Base-by-base conservation (phyloP, 345 rosid genomes). In the Gossypium ekmanianum region DNA sequence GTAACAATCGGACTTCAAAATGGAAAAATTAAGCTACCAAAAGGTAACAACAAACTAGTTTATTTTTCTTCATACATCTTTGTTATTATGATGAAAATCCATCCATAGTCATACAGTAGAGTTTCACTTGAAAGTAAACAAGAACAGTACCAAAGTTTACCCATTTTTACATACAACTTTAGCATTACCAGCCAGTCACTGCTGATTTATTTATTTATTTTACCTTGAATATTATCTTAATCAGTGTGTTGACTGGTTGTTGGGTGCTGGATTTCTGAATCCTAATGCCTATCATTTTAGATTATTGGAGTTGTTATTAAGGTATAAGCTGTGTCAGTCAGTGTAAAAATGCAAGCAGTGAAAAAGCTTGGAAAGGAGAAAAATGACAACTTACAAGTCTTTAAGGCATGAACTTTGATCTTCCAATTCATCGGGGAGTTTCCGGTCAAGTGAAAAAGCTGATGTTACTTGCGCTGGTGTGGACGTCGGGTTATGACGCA, bases 361-460 rank as follows among this genome's bases (percentile, higher is more conserved):
- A n/a, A 39, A 24, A 18, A n/a, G 39, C 20, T 56, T 57, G 2
- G 3, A 10, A 24, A 58, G 66, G 2, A 22, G 14, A 64, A 73
- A 62, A 34, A 17, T n/a, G 27, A 65, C 9, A 44, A 76, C 83
- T 81, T 70, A 84, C 87, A 84, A 58, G 72, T 84, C 83, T 68
- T 63, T 18, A 17, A 84, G 83, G 66, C 83, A 84, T 9, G 81
- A 79, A n/a, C 68, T 74, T 41, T 9, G 68, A 3, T 79, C 72
- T 66, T 81, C 84, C 62, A 48, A 45, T 11, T 58, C 51, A 62
- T 61, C 65, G 9, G 62, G 74, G 11, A 24, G 68, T 9, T 76
- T 77, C 54, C 44, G 44, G 52, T 81, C 84, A 59, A 81, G 18
- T 12, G 83, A 81, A 29, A 79, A 81, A 59, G 81, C 68, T 1